A percentile compares a stretch with the other conserved stretches of the same genome.
Evolutionary conservation across 164 flowering plant genomes (phyloP).

Genomic region (Vitis rupestris): DNA sequence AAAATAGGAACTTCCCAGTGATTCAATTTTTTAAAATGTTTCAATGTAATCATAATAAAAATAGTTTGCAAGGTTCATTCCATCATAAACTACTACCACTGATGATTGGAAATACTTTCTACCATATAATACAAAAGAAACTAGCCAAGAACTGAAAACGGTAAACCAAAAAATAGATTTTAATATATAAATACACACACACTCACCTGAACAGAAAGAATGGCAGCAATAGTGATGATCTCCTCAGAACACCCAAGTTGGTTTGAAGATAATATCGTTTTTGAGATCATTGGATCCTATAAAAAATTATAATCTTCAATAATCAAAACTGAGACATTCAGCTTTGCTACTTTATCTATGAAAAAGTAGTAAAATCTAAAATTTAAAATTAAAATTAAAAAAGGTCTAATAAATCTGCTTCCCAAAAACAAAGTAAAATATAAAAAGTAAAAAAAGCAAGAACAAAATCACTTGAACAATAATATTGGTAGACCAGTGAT

Average conservation of each 20-base stretch:
- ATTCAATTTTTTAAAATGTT: too few species aligned
- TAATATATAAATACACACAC: background rate
- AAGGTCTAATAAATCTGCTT: background rate
- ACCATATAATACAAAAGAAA: background rate
- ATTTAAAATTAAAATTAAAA: background rate
- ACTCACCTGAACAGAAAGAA: conserved; percentile 60
- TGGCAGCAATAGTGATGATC: conserved; percentile 76
- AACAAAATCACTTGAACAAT: too few species aligned
- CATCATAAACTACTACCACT: background rate
- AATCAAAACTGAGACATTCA: background rate
- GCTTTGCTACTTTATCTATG: background rate
- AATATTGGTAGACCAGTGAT: too few species aligned
- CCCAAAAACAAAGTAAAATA: background rate
- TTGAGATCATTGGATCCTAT: conserved; percentile 93
- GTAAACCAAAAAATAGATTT: background rate
- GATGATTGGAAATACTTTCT: background rate
- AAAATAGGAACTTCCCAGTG: too few species aligned
- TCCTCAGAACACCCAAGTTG: conserved; percentile 91
- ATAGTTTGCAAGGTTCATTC: too few species aligned
- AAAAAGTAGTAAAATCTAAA: background rate
- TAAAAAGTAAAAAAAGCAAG: too few species aligned
- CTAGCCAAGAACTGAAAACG: background rate
- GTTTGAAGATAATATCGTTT: conserved; percentile 78
- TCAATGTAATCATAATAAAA: too few species aligned
- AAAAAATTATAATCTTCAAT: conserved; percentile 12